phyloP scores from a whole-genome alignment of 1,284 basidiomycete genomes.

The Ustilago hordei region DNA sequence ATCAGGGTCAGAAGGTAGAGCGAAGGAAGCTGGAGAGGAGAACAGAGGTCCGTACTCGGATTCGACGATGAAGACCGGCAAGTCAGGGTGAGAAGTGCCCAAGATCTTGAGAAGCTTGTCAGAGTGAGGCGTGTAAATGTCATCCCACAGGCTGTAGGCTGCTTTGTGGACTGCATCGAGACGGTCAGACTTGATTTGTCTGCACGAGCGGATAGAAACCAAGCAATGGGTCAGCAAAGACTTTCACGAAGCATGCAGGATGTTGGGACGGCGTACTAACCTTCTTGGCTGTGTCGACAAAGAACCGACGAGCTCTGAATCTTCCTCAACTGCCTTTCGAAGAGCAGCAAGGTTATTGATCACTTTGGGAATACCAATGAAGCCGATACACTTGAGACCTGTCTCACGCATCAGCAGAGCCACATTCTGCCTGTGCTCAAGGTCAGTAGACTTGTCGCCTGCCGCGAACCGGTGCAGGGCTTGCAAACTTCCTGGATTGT shows the following conservation, averaged over 20 bases:
- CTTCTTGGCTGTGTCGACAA: slow-evolving; percentile 61
- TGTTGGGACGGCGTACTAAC: slow-evolving; percentile 25
- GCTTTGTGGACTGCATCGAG: slow-evolving; percentile 51
- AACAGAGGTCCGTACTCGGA: slow-evolving; percentile 87
- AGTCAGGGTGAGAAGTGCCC: slow-evolving; percentile 77
- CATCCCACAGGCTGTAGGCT: slow-evolving; percentile 76
- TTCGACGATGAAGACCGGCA: slow-evolving; percentile 86
- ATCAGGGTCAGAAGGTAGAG: slow-evolving; percentile 33
- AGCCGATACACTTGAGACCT: slow-evolving; percentile 91
- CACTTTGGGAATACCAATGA: slow-evolving; percentile 85
- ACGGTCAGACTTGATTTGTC: slow-evolving; percentile 51
- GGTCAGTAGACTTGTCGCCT: slow-evolving; percentile 69
- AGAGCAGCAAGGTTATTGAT: slow-evolving; percentile 69
- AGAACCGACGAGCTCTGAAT: slow-evolving; percentile 52
- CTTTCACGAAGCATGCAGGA: background rate
- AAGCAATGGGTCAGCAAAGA: background rate
- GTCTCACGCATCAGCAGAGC: slow-evolving; percentile 91
- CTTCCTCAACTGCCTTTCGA: slow-evolving; percentile 61
- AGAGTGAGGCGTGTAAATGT: slow-evolving; percentile 90
- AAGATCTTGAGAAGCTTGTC: slow-evolving; percentile 91
- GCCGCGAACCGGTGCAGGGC: slow-evolving; percentile 83
- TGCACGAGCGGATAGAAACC: background rate
- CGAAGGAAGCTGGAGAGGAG: slow-evolving; percentile 76
- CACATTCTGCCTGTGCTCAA: slow-evolving; percentile 74
- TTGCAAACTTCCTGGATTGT: slow-evolving; percentile 82